Evolutionary conservation across 1,284 basidiomycete species (phyloP).

Genomic region (Agaricales sp.): DNA sequence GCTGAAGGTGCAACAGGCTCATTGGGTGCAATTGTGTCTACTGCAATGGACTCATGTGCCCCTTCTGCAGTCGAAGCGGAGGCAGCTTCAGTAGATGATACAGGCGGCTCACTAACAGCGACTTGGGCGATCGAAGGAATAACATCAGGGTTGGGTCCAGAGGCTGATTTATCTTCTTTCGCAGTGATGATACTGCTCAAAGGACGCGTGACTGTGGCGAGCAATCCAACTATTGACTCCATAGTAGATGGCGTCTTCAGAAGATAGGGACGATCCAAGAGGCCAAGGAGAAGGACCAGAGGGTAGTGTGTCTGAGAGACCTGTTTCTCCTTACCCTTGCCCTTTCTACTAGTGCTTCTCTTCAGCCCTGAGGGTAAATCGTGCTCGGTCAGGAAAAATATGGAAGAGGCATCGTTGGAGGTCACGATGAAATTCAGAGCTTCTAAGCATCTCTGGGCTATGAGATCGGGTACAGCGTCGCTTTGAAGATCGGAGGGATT

Average conservation of each 20-base stretch:
- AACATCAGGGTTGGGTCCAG: too few species aligned
- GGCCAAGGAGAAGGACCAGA: slow-evolving; percentile 76
- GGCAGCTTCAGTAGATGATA: slow-evolving; percentile 5
- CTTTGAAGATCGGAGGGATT: slow-evolving; percentile 63
- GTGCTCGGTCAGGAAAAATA: slow-evolving; percentile 93
- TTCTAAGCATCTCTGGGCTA: slow-evolving; percentile 89
- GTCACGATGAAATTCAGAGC: slow-evolving; percentile 80
- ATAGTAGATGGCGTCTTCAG: slow-evolving; percentile 83
- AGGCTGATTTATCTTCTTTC: slow-evolving; percentile 24
- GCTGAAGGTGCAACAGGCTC: slow-evolving; percentile 10
- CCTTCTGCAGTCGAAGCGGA: slow-evolving; percentile 7
- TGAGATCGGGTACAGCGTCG: slow-evolving; percentile 82
- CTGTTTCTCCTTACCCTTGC: slow-evolving; percentile 88
- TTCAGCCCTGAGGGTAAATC: slow-evolving; percentile 73
- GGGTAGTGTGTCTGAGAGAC: slow-evolving; percentile 78
- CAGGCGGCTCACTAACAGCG: slow-evolving; percentile 11
- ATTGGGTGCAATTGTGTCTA: slow-evolving; percentile 7
- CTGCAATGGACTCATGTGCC: slow-evolving; percentile 7
- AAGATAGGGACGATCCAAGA: slow-evolving; percentile 78
- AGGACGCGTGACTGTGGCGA: slow-evolving; percentile 82
- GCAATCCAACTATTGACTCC: slow-evolving; percentile 80
- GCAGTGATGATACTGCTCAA: slow-evolving; percentile 52
- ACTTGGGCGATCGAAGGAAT: slow-evolving; percentile 8
- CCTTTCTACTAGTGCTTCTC: slow-evolving; percentile 65
- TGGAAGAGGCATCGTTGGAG: slow-evolving; percentile 71